phyloP scores from a whole-genome alignment of 2,329 filamentous ascomycete genomes.

The Mycocentrospora acerina region DNA sequence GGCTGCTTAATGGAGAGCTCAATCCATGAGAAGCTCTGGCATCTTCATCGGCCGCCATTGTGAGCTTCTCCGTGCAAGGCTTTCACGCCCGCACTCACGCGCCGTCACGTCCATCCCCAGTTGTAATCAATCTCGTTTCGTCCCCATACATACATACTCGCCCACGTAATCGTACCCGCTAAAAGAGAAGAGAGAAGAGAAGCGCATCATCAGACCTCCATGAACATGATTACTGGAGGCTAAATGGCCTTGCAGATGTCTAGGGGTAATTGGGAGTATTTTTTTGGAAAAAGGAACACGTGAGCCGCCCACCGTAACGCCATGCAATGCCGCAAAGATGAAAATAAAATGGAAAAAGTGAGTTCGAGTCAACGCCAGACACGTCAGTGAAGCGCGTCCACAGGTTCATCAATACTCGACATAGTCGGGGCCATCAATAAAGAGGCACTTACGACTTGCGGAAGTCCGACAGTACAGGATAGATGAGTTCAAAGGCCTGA shows the following conservation, averaged over 20 bases:
- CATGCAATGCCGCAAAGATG: conserved; percentile 44
- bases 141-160: conserved; percentile 18
- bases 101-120: conserved; percentile 10
- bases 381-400: conserved; percentile 4
- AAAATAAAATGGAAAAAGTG: conserved; percentile 22
- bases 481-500: conserved; percentile 43
- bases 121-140: conserved; percentile 27
- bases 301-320: conserved; percentile 34
- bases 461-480: conserved; percentile 54
- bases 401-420: conserved; percentile 7
- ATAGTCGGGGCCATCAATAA: not conserved
- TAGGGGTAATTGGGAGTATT: conserved; percentile 9
- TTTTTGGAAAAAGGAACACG: too few relatives aligned
- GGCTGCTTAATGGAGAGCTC: conserved; percentile 14
- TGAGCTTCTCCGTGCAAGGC: conserved; percentile 30
- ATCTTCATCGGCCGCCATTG: conserved; percentile 31
- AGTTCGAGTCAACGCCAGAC: conserved; percentile 12
- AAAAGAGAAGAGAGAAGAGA: conserved; percentile 21
- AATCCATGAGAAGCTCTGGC: conserved; percentile 28
- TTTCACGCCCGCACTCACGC: conserved; percentile 28
- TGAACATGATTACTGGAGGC: conserved; percentile 32
- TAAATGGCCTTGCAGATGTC: conserved; percentile 33
- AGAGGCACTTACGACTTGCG: conserved; percentile 56
- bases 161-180: conserved; percentile 30
- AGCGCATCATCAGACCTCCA: conserved; percentile 19